Evolutionary conservation across 371 early-diverging fungal species (phyloP), one percentile per base, ranked within the genome.

Genomic region (Mucor velutinosus): DNA sequence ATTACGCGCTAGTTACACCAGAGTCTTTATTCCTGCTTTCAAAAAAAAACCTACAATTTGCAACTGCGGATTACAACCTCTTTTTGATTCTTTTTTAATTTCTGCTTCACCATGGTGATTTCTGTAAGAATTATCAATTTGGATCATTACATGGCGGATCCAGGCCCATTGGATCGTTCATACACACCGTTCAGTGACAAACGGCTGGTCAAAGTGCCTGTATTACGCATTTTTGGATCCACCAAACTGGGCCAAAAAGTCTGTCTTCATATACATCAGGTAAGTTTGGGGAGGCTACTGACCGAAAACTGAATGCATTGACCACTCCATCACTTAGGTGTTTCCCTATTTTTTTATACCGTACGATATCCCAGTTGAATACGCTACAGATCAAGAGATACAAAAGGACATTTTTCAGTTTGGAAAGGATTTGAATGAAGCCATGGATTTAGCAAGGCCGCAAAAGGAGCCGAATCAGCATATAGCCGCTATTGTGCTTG

Each of bases 331-430:
- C 33, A 7, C 3, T 14, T 12, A 93, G 92, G 82, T 80, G 0
- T 92, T 81, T 71, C 95, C 94, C 3, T 95, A 96, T 74, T 84
- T 96, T 47, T 94, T 86, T 74, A 79, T 93, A 1, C 87, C 84
- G 2, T 92, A 86, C 60, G 59, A 71, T 11, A 47, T 74, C 2
- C 56, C 70, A 8, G 27, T 11, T 7, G 83, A 82, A 5, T 66
- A 66, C 55, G 37, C 45, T 11, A 63, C 66, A 4, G 57, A 69
- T 19, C 58, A 70, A 35, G 55, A 72, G 14, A 72, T 81, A 11
- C 77, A 80, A 67, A 67, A 62, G 12, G 82, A 75, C 45, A 89
- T 92, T 21, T 82, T 75, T 37, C 86, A 89, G 58, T 83, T 95
- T 35, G 93, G 92, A 0, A 67, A 71, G 21, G 87, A 90, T 65